Percentiles rank a stretch among this genome's conserved stretches.
phyloP scores from a whole-genome alignment of 2,329 filamentous ascomycete genomes.

The Microdochium nivale region DNA sequence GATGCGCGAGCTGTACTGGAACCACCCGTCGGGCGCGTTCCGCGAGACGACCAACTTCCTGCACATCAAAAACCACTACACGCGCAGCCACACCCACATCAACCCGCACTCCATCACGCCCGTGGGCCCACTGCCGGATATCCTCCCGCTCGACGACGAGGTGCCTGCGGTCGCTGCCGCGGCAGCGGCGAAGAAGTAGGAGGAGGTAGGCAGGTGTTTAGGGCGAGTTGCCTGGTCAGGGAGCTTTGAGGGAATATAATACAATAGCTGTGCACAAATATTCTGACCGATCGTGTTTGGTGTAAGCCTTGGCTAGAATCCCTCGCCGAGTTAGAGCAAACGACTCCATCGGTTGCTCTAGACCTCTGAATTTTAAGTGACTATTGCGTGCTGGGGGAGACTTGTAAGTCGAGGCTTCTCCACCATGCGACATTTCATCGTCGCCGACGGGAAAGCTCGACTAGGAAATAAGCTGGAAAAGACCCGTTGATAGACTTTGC shows the following conservation, averaged over 20 bases:
- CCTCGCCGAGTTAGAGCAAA: no score
- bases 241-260: neutral
- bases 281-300: no score
- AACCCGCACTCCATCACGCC: constrained; percentile 71
- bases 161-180: constrained; percentile 44
- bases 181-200: neutral
- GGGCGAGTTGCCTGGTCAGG: neutral
- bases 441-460: no score
- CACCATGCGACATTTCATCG: no score
- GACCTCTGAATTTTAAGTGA: no score
- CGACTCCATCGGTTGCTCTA: no score
- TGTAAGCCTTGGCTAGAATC: no score
- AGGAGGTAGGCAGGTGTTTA: neutral
- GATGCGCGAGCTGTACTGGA: constrained; percentile 82
- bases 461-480: no score
- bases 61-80: constrained; percentile 81
- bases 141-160: constrained; percentile 71
- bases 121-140: constrained; percentile 73
- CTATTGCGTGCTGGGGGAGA: no score
- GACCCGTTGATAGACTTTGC: no score
- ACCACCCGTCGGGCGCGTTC: constrained; percentile 56
- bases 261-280: no score
- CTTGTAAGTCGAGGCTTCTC: no score
- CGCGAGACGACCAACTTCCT: constrained; percentile 79
- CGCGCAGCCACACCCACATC: constrained; percentile 54